Evolutionary conservation across 345 rosid species (phyloP).

Genomic region (Cochlearia excelsa): DNA sequence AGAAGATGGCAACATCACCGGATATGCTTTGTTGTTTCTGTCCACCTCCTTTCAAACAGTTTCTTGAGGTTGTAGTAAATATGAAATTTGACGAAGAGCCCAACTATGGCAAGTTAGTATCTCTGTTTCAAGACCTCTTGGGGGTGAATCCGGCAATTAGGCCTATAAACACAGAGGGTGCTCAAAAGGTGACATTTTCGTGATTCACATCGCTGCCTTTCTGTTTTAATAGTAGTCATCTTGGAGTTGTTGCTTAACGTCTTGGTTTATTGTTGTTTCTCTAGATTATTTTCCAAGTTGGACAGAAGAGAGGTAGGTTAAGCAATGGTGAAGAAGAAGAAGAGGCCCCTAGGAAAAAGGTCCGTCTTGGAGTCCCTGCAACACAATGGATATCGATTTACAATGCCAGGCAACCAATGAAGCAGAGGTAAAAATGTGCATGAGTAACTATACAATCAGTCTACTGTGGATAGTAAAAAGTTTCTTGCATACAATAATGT

Average conservation of each 20-base stretch:
- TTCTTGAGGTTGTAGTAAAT: conserved; percentile 87
- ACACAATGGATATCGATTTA: conserved; percentile 95
- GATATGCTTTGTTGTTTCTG: conserved; percentile 91
- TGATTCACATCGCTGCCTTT: conserved; percentile 16
- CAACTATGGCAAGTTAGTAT: conserved; percentile 78
- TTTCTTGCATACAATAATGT: neutral
- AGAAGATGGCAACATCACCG: conserved; percentile 92
- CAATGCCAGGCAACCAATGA: conserved; percentile 94
- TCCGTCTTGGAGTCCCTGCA: conserved; percentile 92
- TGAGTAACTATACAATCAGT: conserved; percentile 7
- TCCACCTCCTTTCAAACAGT: conserved; percentile 75
- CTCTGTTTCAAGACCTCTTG: conserved; percentile 71
- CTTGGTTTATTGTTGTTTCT: neutral
- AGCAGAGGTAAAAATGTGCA: conserved; percentile 66
- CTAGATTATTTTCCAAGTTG: conserved; percentile 82
- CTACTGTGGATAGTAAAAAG: neutral
- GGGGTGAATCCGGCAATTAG: conserved; percentile 73
- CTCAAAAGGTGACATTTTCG: conserved; percentile 66
- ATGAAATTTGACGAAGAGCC: conserved; percentile 98
- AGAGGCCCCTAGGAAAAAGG: conserved; percentile 84
- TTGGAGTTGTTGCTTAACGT: conserved; percentile 17
- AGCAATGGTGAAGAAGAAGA: conserved; percentile 81
- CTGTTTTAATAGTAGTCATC: conserved; percentile 10
- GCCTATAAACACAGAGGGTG: conserved; percentile 96
- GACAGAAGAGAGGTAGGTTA: conserved; percentile 90